Percentiles rank a stretch among this genome's conserved stretches.
phyloP scores from a whole-genome alignment of 768 basidiomycete genomes.

The Asterophora lycoperdoides region DNA sequence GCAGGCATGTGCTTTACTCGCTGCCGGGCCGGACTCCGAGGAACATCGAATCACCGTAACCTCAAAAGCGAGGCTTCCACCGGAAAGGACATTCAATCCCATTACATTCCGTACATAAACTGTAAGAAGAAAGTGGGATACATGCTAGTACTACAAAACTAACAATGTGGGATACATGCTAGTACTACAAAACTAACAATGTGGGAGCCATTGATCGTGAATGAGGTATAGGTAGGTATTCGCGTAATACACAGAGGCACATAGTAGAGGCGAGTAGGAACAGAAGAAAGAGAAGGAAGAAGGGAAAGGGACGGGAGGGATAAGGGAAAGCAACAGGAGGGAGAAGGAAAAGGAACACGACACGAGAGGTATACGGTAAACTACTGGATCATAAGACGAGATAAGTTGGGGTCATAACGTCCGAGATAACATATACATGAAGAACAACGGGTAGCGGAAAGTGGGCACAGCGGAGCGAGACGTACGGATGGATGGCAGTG shows the following conservation, averaged over 20 bases:
- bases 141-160: constrained; percentile 14
- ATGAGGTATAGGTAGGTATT: not conserved
- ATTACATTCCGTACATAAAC: not conserved
- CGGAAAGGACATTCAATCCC: not conserved
- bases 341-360: not conserved
- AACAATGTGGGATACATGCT: constrained; percentile 4
- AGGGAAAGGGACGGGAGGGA: too few relatives aligned
- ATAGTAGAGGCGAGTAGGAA: too few relatives aligned
- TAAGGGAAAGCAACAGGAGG: too few relatives aligned
- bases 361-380: constrained; percentile 10
- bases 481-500: not conserved
- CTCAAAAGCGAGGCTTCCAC: too few relatives aligned
- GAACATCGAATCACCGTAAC: too few relatives aligned
- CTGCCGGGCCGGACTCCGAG: too few relatives aligned
- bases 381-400: constrained; percentile 2
- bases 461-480: not conserved
- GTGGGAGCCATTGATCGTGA: constrained; percentile 1
- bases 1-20: too few relatives aligned
- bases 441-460: not conserved
- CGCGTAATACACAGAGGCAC: too few relatives aligned
- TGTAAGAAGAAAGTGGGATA: constrained; percentile 3
- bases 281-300: too few relatives aligned
- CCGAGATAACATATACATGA: not conserved
- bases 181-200: constrained; percentile 14
- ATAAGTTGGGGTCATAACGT: constrained; percentile 10